phyloP scores from a whole-genome alignment of 1,284 basidiomycete species.

The Irpex sp. region DNA sequence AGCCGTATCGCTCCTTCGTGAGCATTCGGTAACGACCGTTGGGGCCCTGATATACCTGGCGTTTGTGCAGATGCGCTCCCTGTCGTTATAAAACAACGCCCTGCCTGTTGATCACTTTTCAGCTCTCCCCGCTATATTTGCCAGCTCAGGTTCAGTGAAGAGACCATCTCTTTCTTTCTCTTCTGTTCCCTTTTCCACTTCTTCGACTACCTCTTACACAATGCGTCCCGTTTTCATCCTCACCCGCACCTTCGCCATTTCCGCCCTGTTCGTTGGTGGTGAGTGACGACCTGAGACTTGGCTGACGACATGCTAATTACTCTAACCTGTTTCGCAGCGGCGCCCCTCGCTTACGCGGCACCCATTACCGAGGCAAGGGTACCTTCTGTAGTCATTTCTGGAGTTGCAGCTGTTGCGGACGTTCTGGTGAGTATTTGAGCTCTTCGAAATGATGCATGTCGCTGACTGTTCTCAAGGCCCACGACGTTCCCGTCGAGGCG shows the following conservation, averaged over 20 bases:
- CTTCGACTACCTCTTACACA: not conserved
- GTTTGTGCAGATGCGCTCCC: not conserved
- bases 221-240: conserved; percentile 14
- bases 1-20: not conserved
- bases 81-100: no score
- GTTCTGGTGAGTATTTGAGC: not conserved
- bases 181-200: not conserved
- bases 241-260: conserved; percentile 12
- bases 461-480: not conserved
- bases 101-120: no score
- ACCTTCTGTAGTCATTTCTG: not conserved
- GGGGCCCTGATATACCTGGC: not conserved
- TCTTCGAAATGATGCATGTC: not conserved
- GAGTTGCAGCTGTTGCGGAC: not conserved
- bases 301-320: not conserved
- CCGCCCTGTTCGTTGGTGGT: conserved; percentile 11
- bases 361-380: not conserved
- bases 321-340: not conserved
- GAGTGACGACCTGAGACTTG: not conserved
- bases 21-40: not conserved
- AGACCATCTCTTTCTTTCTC: not conserved
- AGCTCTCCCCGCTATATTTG: not conserved
- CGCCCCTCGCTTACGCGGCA: conserved; percentile 1
- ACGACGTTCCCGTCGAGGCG: not conserved
- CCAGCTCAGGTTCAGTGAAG: conserved; percentile 1